Conservation (phyloP, 2,329 filamentous ascomycete species). For the Fusarium nanum region DNA sequence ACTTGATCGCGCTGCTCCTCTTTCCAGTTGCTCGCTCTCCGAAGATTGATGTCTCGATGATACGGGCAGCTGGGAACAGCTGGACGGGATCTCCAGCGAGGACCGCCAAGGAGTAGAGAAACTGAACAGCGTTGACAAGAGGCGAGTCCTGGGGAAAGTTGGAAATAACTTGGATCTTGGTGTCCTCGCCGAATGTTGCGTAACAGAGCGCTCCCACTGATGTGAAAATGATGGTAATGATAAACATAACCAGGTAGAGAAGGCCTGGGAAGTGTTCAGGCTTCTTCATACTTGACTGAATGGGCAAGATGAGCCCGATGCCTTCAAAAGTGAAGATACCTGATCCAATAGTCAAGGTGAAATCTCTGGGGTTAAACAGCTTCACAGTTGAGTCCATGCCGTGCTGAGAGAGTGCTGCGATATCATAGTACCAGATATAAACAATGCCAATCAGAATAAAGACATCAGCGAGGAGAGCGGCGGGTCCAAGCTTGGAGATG, state of each 20-base stretch:
- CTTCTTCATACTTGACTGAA: constrained; percentile 79
- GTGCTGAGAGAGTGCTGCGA: constrained; percentile 63
- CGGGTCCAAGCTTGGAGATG: constrained; percentile 78
- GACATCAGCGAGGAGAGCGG: constrained; percentile 75
- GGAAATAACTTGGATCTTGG: constrained; percentile 79
- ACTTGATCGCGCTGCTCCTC: constrained; percentile 72
- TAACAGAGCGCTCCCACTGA: constrained; percentile 80
- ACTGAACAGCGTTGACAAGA: constrained; percentile 81
- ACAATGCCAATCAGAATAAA: constrained; percentile 77
- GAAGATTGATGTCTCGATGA: constrained; percentile 75
- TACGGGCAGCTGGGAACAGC: constrained; percentile 78
- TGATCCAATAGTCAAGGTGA: constrained; percentile 77
- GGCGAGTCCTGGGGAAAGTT: constrained; percentile 78
- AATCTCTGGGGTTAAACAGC: constrained; percentile 76
- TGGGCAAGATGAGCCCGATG: constrained; percentile 80
- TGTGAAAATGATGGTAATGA: constrained; percentile 79
- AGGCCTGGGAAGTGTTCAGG: constrained; percentile 75
- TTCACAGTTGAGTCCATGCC: constrained; percentile 71
- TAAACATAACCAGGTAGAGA: constrained; percentile 75
- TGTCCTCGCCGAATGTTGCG: constrained; percentile 75
- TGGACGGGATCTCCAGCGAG: constrained; percentile 80
- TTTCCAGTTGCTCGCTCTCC: constrained; percentile 74
- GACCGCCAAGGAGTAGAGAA: constrained; percentile 78
- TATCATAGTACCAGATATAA: constrained; percentile 81
- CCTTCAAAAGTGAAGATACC: constrained; percentile 84